A percentile compares a stretch with the other conserved stretches of the same genome.
These are phyloP conservation scores for Ceriops decandra DNA, from an alignment of 345 rosid species.

Conservation along the genomic window DNA sequence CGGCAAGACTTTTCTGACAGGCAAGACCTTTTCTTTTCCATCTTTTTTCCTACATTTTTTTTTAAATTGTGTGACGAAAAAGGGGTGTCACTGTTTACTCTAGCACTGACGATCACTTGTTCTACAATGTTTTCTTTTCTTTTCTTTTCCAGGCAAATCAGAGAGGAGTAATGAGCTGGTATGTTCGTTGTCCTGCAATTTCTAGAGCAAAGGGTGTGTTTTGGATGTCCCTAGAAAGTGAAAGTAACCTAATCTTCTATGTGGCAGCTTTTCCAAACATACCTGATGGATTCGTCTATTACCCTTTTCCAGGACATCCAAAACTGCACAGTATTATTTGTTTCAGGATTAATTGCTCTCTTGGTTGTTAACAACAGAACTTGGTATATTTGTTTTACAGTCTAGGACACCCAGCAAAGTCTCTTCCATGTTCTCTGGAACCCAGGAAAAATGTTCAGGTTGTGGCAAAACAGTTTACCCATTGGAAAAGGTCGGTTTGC, in stretches of 20 bases:
- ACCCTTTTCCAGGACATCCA: no score
- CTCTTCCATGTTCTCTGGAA: conserved; percentile 70
- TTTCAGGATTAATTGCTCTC: neutral
- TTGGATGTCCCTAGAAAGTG: neutral
- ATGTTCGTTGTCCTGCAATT: conserved; percentile 14
- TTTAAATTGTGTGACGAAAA: neutral
- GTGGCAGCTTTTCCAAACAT: neutral
- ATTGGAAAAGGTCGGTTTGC: conserved; percentile 59
- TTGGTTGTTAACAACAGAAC: neutral
- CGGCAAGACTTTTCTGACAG: conserved; percentile 85
- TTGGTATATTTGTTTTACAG: conserved; percentile 30
- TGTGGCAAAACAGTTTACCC: conserved; percentile 81
- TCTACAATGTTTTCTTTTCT: neutral
- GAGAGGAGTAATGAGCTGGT: conserved; percentile 49
- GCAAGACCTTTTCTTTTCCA: conserved; percentile 23
- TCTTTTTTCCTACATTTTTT: neutral
- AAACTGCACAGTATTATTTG: neutral
- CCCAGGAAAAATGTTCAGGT: conserved; percentile 72
- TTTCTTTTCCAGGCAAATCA: conserved; percentile 19
- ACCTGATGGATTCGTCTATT: neutral
- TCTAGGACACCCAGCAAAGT: conserved; percentile 66
- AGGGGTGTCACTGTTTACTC: neutral
- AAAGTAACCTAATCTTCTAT: neutral
- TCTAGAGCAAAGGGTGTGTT: neutral
- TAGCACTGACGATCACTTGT: neutral